Percentiles rank a stretch among this genome's conserved stretches.
Evolutionary conservation across 2,329 filamentous ascomycete species (phyloP).

Genomic region (Rhinocladiella similis): DNA sequence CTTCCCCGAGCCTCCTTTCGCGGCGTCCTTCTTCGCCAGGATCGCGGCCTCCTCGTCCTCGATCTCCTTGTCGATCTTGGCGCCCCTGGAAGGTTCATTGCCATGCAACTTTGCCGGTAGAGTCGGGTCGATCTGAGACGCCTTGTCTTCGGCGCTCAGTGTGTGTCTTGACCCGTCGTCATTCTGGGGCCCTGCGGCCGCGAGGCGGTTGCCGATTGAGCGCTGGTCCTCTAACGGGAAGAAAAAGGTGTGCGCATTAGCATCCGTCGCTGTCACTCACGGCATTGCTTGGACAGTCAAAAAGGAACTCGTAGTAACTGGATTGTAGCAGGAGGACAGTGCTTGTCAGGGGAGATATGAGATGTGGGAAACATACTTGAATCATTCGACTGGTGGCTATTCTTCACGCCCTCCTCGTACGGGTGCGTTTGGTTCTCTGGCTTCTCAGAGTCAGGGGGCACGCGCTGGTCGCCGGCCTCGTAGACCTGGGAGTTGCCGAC

Average conservation of each 20-base stretch:
- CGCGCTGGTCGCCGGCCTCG: constrained; percentile 76
- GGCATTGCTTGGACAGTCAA: too few species aligned
- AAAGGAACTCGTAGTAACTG: too few species aligned
- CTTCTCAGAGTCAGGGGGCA: constrained; percentile 53
- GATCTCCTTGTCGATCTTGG: constrained; percentile 48
- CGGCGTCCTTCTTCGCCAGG: constrained; percentile 43
- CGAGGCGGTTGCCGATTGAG: constrained; percentile 47
- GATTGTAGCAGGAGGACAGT: too few species aligned
- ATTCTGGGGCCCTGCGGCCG: constrained; percentile 31
- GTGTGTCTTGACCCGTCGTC: constrained; percentile 18
- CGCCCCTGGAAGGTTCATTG: constrained; percentile 48
- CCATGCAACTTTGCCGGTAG: constrained; percentile 45
- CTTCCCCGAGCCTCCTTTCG: too few species aligned
- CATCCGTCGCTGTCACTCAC: too few species aligned
- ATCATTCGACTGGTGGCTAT: constrained; percentile 69
- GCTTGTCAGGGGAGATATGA: not conserved
- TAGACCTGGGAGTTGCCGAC: constrained; percentile 69
- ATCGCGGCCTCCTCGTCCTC: constrained; percentile 45
- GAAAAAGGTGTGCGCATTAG: not conserved
- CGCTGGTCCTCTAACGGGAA: constrained; percentile 41
- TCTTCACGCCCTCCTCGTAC: constrained; percentile 70
- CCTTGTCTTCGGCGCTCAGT: constrained; percentile 30
- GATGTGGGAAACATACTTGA: constrained; percentile 59
- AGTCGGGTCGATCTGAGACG: constrained; percentile 40
- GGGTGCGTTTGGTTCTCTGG: constrained; percentile 52